Percentiles rank a stretch among this genome's conserved stretches.
Evolutionary conservation across 2,329 filamentous ascomycete species (phyloP).

Genomic region (Aspergillus pseudoglaucus): DNA sequence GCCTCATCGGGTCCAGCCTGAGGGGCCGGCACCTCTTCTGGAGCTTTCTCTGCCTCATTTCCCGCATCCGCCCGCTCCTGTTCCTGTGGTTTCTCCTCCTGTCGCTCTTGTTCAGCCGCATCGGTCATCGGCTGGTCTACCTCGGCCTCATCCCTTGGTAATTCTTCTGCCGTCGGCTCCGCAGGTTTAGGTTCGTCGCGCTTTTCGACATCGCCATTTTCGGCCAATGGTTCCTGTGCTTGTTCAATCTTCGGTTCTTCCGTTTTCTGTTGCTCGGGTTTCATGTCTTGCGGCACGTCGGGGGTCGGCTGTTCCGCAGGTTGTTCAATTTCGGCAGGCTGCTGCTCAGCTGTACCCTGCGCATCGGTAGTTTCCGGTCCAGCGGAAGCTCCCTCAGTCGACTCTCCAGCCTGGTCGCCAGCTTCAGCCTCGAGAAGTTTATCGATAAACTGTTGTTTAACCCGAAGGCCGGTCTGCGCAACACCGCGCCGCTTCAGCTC

Average conservation of each 20-base stretch:
- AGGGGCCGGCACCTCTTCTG: not conserved
- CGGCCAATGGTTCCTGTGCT: not conserved
- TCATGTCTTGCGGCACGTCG: conserved; percentile 10
- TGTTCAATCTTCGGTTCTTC: conserved; percentile 8
- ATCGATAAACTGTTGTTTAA: conserved; percentile 58
- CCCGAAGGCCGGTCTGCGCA: conserved; percentile 62
- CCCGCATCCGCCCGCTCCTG: not conserved
- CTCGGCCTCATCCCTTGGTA: conserved; percentile 1
- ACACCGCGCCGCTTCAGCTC: conserved; percentile 69
- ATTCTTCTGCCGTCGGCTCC: conserved; percentile 11
- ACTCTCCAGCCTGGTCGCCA: conserved; percentile 24
- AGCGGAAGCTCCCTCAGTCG: conserved; percentile 13
- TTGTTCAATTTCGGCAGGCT: conserved; percentile 7
- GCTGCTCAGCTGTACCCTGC: conserved; percentile 9
- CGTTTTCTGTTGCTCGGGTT: conserved; percentile 6
- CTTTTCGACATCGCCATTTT: conserved; percentile 2
- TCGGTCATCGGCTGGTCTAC: not conserved
- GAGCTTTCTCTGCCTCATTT: not conserved
- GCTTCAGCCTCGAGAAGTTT: conserved; percentile 48
- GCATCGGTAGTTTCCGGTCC: conserved; percentile 11
- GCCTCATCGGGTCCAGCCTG: conserved; percentile 8
- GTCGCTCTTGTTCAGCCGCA: not conserved
- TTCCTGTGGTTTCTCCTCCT: conserved; percentile 2
- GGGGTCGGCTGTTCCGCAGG: conserved; percentile 6
- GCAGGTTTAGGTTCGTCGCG: conserved; percentile 6